phyloP scores from a whole-genome alignment of 2,329 filamentous ascomycete species.

The Arachnomyces sp. region DNA sequence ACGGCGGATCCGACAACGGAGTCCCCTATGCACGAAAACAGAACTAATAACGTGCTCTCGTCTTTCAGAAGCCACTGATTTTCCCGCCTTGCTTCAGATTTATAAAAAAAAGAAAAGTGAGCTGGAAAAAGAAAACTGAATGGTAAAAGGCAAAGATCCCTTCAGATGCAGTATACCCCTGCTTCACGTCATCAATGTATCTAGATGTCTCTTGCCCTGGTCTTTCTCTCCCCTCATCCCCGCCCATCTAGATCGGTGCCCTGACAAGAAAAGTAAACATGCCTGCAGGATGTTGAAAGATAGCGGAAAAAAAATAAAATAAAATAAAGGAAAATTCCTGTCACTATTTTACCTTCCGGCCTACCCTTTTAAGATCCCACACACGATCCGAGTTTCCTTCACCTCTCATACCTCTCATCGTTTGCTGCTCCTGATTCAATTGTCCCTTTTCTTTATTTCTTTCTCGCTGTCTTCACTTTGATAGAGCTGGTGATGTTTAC shows the following conservation, averaged over 20 bases:
- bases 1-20: no score
- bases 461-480: no score
- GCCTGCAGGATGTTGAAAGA: slow-evolving; percentile 34
- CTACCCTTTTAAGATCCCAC: slow-evolving; percentile 6
- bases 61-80: no score
- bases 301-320: background rate
- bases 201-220: slow-evolving; percentile 30
- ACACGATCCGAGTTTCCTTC: slow-evolving; percentile 19
- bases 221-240: slow-evolving; percentile 22
- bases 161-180: slow-evolving; percentile 15
- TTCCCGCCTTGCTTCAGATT: no score
- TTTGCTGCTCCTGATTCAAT: no score
- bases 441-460: no score
- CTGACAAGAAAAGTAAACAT: slow-evolving; percentile 35
- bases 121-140: no score
- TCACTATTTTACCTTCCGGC: background rate
- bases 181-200: slow-evolving; percentile 22
- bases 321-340: background rate
- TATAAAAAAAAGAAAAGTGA: no score
- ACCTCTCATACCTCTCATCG: slow-evolving; percentile 11
- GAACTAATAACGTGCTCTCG: no score
- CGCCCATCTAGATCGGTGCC: slow-evolving; percentile 23
- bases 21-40: no score
- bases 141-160: slow-evolving; percentile 10
- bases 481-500: no score